Percentiles rank a stretch among this genome's conserved stretches.
phyloP scores from a whole-genome alignment of 257 asterid genomes.

The Solanum tacnaense region DNA sequence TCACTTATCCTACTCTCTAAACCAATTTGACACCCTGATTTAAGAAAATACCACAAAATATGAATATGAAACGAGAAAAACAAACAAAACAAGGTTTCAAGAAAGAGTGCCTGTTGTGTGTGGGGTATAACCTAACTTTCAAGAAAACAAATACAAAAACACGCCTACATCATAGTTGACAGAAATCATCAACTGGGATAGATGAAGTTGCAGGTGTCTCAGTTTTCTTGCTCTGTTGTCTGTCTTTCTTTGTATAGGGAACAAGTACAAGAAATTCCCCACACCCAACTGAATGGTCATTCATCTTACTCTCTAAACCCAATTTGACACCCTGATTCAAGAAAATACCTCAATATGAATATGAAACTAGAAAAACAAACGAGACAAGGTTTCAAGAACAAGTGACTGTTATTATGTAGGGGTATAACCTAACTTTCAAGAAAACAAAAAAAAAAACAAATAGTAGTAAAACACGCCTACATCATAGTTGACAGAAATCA shows the following conservation, averaged over 20 bases:
- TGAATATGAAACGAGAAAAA: background rate
- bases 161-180: too few species aligned
- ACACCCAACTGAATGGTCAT: conserved; percentile 25
- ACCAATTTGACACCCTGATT: conserved; percentile 67
- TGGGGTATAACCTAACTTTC: too few species aligned
- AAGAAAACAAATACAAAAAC: too few species aligned
- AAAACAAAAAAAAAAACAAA: background rate
- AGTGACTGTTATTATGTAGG: too few species aligned
- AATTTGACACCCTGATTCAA: conserved; percentile 60
- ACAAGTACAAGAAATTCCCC: conserved; percentile 65
- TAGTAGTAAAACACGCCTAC: background rate
- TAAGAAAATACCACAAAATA: background rate
- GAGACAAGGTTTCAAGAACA: background rate
- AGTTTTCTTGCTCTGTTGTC: conserved; percentile 22
- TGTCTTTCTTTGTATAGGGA: conserved; percentile 53
- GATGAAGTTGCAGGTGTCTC: conserved; percentile 6
- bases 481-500: background rate
- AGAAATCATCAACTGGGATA: conserved; percentile 1
- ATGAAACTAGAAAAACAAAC: background rate
- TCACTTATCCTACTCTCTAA: conserved; percentile 44
- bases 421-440: too few species aligned
- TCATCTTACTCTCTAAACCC: conserved; percentile 41
- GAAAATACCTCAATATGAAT: background rate
- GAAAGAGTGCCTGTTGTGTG: too few species aligned
- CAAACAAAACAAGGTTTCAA: too few species aligned